Evolutionary conservation across 257 asterid species (phyloP).

Genomic region (Schizonepeta tenuifolia): DNA sequence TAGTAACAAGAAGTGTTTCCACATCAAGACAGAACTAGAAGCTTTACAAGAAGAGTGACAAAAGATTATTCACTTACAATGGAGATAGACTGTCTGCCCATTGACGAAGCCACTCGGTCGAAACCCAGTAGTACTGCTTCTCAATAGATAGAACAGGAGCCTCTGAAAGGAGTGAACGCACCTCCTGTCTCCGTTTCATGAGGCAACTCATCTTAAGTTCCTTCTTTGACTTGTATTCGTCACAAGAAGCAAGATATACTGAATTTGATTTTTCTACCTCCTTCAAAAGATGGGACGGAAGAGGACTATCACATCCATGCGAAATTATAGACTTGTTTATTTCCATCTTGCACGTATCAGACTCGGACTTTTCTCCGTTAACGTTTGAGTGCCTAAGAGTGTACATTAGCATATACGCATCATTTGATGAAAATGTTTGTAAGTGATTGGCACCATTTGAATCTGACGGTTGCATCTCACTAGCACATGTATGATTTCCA

Average conservation of each 20-base stretch:
- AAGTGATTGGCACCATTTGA: conserved; percentile 49
- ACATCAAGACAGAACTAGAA: conserved; percentile 23
- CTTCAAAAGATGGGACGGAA: conserved; percentile 70
- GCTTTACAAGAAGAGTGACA: conserved; percentile 8
- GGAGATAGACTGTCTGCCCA: conserved; percentile 86
- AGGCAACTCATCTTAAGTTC: conserved; percentile 59
- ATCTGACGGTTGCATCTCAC: conserved; percentile 45
- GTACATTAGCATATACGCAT: conserved; percentile 99
- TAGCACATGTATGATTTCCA: conserved; percentile 45
- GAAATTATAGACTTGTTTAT: conserved; percentile 39
- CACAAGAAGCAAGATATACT: conserved; percentile 60
- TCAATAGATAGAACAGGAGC: conserved; percentile 78
- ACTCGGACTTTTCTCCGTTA: conserved; percentile 34
- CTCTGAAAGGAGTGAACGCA: conserved; percentile 78
- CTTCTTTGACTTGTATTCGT: conserved; percentile 69
- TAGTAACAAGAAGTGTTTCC: conserved; percentile 18
- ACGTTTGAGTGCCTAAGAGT: conserved; percentile 52
- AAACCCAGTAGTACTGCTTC: conserved; percentile 77
- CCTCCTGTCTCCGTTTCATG: conserved; percentile 78
- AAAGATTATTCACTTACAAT: conserved; percentile 52
- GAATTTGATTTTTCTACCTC: conserved; percentile 67
- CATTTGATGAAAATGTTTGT: conserved; percentile 75
- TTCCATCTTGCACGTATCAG: conserved; percentile 44
- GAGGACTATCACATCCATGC: conserved; percentile 45
- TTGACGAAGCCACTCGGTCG: conserved; percentile 95